Percentiles rank a stretch among this genome's conserved stretches.
Conservation (phyloP, 441 rosid genomes). For the Melastoma candidum region DNA sequence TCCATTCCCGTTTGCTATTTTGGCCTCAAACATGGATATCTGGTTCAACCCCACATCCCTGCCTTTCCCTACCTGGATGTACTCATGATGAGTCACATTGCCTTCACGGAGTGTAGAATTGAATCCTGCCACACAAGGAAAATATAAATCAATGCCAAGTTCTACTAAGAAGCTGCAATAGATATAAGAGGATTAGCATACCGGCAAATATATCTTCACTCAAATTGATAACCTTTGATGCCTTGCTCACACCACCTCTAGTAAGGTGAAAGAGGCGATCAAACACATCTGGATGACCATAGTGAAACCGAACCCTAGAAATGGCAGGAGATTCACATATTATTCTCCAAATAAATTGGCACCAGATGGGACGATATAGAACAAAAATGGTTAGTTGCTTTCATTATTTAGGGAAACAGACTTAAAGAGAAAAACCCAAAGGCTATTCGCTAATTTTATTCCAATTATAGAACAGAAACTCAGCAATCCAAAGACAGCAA, state of each 20-base stretch:
- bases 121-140: conserved; percentile 50
- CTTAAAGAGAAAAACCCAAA: neutral
- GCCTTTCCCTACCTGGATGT: conserved; percentile 99
- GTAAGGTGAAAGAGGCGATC: conserved; percentile 96
- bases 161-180: conserved; percentile 5
- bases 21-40: conserved; percentile 99
- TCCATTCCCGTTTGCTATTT: conserved; percentile 98
- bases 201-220: conserved; percentile 99
- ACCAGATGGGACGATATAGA: no score
- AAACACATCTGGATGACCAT: conserved; percentile 99
- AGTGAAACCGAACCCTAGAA: conserved; percentile 95
- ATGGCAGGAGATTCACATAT: neutral
- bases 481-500: neutral
- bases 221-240: conserved; percentile 91
- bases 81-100: conserved; percentile 98
- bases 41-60: conserved; percentile 99
- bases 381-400: no score
- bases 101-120: conserved; percentile 99
- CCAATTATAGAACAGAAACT: neutral
- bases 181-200: conserved; percentile 19
- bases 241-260: conserved; percentile 99
- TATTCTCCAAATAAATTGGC: no score
- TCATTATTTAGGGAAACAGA: neutral
- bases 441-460: neutral
- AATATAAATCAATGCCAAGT: conserved; percentile 1